Conservation (phyloP, 352 stramenopile species). For the Thraustochytrium sp. region DNA sequence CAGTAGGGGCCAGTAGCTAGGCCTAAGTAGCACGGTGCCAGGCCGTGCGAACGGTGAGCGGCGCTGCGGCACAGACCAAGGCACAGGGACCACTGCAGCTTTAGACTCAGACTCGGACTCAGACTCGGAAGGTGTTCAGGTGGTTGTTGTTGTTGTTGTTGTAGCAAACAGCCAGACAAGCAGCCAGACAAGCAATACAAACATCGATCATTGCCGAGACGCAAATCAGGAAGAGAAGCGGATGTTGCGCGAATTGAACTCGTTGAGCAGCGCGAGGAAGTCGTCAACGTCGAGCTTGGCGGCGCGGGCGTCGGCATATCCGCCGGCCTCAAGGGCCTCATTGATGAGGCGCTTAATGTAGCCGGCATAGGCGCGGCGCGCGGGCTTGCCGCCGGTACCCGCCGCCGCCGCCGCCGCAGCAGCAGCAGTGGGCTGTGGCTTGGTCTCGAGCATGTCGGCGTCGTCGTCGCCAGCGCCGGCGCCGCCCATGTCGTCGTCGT, state of each 20-base stretch:
- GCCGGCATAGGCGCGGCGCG: constrained; percentile 32
- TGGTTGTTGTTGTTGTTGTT: too few species aligned
- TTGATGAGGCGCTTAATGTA: constrained; percentile 88
- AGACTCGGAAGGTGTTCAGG: too few species aligned
- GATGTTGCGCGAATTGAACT: constrained; percentile 46
- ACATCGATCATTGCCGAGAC: not conserved
- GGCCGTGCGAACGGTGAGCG: too few species aligned
- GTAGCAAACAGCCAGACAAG: not conserved
- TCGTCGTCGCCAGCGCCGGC: constrained; percentile 12
- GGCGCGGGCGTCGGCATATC: constrained; percentile 66
- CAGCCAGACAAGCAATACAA: not conserved
- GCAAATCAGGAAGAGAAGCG: constrained; percentile 36
- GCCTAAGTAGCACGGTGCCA: too few species aligned
- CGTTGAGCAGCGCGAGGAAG: constrained; percentile 72
- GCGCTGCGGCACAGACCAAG: too few species aligned
- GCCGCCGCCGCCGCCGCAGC: too few species aligned
- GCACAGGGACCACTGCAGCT: too few species aligned
- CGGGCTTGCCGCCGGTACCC: not conserved
- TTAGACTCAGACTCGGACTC: too few species aligned
- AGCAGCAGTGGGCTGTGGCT: not conserved
- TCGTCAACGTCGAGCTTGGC: constrained; percentile 97
- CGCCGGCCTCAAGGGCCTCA: constrained; percentile 78
- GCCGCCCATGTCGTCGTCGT: constrained; percentile 45
- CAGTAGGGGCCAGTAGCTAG: too few species aligned
- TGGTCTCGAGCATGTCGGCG: not conserved